Percentiles rank a stretch among this genome's conserved stretches.
Evolutionary conservation across 345 rosid species (phyloP).

Genomic region (Acer yangbiense): DNA sequence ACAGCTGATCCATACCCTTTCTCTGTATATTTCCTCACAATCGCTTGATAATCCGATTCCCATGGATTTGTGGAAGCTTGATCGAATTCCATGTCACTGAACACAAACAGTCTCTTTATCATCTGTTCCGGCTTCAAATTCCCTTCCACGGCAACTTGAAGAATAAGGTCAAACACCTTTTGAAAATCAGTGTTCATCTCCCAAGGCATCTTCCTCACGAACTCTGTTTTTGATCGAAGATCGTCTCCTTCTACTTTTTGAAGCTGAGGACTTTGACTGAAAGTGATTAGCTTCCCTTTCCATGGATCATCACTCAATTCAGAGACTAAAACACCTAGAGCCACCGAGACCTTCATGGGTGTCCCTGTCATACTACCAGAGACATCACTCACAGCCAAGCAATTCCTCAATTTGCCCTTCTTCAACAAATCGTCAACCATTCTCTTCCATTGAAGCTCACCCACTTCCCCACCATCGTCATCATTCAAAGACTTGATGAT

Average conservation of each 20-base stretch:
- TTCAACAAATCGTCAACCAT: slow-evolving; percentile 56
- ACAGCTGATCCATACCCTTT: slow-evolving; percentile 51
- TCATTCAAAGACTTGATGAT: slow-evolving; percentile 41
- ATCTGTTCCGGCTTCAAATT: slow-evolving; percentile 46
- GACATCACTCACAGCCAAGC: slow-evolving; percentile 61
- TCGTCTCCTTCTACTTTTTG: slow-evolving; percentile 39
- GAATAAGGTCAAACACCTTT: slow-evolving; percentile 54
- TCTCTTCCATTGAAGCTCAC: slow-evolving; percentile 62
- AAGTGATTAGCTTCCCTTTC: slow-evolving; percentile 64
- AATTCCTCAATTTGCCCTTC: slow-evolving; percentile 49
- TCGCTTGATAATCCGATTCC: slow-evolving; percentile 55
- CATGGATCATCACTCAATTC: slow-evolving; percentile 60
- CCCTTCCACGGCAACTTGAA: slow-evolving; percentile 49
- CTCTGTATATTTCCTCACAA: slow-evolving; percentile 40
- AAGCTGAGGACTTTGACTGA: slow-evolving; percentile 43
- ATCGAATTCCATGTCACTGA: slow-evolving; percentile 75
- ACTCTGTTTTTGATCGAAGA: slow-evolving; percentile 34
- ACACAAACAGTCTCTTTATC: slow-evolving; percentile 61
- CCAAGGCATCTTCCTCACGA: slow-evolving; percentile 41
- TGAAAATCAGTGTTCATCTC: slow-evolving; percentile 44
- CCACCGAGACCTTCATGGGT: slow-evolving; percentile 64
- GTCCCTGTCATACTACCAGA: slow-evolving; percentile 51
- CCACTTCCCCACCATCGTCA: slow-evolving; percentile 47
- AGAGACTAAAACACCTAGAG: slow-evolving; percentile 53
- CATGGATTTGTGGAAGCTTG: slow-evolving; percentile 30